Evolutionary conservation across 768 basidiomycete genomes (phyloP).

Genomic region (Phylloporus arenicola): DNA sequence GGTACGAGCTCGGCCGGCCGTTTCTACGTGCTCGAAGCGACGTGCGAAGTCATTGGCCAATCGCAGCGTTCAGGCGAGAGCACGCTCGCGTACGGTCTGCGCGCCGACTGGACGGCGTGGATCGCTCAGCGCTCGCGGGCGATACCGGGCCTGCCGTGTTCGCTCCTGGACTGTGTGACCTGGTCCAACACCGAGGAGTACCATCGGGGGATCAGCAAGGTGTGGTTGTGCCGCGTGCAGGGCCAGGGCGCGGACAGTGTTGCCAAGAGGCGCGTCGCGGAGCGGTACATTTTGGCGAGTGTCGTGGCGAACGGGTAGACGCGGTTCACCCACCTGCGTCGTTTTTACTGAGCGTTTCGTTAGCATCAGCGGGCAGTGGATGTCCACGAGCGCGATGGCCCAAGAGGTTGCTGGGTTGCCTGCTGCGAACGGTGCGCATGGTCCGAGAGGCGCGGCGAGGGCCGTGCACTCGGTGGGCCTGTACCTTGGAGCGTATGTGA

Average conservation of each 20-base stretch:
- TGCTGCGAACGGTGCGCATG: background rate
- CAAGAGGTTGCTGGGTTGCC: conserved; percentile 59
- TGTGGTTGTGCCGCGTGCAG: conserved; percentile 50
- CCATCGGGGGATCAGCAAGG: conserved; percentile 56
- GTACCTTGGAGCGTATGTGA: conserved; percentile 60
- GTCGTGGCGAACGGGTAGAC: conserved; percentile 66
- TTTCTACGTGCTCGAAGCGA: conserved; percentile 61
- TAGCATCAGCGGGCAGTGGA: conserved; percentile 68
- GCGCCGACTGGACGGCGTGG: conserved; percentile 66
- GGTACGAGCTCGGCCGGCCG: conserved; percentile 21
- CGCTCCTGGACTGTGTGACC: conserved; percentile 36
- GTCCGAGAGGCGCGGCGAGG: conserved; percentile 15
- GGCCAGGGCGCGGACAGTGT: conserved; percentile 39
- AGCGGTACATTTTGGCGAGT: conserved; percentile 62
- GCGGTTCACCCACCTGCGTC: background rate
- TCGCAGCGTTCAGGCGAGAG: background rate
- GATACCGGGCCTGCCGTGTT: background rate
- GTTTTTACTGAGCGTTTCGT: conserved; percentile 4
- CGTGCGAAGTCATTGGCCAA: conserved; percentile 67
- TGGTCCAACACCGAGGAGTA: conserved; percentile 76
- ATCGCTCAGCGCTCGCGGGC: conserved; percentile 30
- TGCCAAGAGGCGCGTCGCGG: conserved; percentile 46
- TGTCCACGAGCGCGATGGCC: conserved; percentile 64
- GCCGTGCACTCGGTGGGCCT: conserved; percentile 47
- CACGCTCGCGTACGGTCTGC: conserved; percentile 24